A percentile compares a stretch with the other conserved stretches of the same genome.
Conservation (phyloP, 805 yeast genomes). For the Candida patagonica region DNA sequence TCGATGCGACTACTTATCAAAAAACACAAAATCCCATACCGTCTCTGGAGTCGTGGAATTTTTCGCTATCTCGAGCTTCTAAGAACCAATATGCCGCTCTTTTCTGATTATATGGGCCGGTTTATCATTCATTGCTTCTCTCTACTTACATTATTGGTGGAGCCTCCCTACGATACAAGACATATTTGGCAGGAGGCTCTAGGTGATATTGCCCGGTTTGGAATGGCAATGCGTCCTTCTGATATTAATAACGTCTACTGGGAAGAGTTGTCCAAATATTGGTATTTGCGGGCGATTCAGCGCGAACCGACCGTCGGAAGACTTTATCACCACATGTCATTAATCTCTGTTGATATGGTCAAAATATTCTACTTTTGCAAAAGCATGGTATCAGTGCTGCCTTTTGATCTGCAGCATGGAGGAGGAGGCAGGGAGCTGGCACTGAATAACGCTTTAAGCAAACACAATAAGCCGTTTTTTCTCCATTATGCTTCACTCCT, state of each 20-base stretch:
- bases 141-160: constrained; percentile 17
- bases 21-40: constrained; percentile 18
- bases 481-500: background rate
- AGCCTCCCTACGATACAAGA: constrained; percentile 19
- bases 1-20: constrained; percentile 14
- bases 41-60: constrained; percentile 21
- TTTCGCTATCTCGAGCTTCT: constrained; percentile 18
- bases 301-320: constrained; percentile 78
- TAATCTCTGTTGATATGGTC: constrained; percentile 61
- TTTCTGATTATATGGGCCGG: constrained; percentile 13
- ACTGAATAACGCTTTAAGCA: background rate
- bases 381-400: constrained; percentile 9
- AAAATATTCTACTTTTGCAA: constrained; percentile 20
- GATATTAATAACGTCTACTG: constrained; percentile 60
- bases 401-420: constrained; percentile 1
- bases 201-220: constrained; percentile 82
- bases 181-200: constrained; percentile 69
- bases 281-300: constrained; percentile 70
- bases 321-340: constrained; percentile 77
- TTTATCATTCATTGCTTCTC: constrained; percentile 17
- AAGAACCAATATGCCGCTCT: constrained; percentile 12
- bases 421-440: background rate
- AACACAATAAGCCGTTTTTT: background rate
- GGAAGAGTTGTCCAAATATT: constrained; percentile 72
- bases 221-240: constrained; percentile 65